Evolutionary conservation across 345 rosid genomes (phyloP).

Genomic region (Gynandropsis gynandra): DNA sequence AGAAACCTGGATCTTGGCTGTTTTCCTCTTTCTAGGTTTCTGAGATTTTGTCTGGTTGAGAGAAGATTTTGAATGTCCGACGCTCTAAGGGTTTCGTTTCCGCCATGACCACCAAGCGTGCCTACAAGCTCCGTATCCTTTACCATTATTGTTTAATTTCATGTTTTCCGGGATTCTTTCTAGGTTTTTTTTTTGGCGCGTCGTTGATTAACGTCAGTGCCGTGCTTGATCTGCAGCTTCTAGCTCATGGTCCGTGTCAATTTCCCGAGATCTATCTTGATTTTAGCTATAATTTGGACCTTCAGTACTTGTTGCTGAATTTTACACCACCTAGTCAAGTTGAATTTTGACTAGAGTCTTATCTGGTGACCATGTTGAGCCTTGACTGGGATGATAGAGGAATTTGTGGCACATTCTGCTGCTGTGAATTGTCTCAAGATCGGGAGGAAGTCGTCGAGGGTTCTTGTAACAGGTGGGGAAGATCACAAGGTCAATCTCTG

Average conservation of each 20-base stretch:
- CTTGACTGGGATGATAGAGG: slow-evolving; percentile 68
- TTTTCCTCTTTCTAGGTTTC: slow-evolving; percentile 12
- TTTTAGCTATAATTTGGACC: slow-evolving; percentile 20
- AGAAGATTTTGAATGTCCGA: slow-evolving; percentile 31
- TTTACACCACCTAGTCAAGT: slow-evolving; percentile 11
- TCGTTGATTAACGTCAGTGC: slow-evolving; percentile 6
- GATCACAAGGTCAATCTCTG: slow-evolving; percentile 97
- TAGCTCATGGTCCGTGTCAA: no score
- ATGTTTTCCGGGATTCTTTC: slow-evolving; percentile 8
- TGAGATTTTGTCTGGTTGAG: not conserved
- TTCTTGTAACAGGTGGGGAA: slow-evolving; percentile 96
- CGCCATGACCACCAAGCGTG: slow-evolving; percentile 92
- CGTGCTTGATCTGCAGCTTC: slow-evolving; percentile 29
- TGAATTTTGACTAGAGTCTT: slow-evolving; percentile 14
- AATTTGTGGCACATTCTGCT: slow-evolving; percentile 95
- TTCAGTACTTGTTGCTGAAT: slow-evolving; percentile 18
- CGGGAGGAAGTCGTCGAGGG: slow-evolving; percentile 93
- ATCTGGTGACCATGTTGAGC: slow-evolving; percentile 15
- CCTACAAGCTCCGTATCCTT: slow-evolving; percentile 99
- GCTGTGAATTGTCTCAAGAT: slow-evolving; percentile 90
- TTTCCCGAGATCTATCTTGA: slow-evolving; percentile 25
- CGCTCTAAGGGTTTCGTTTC: slow-evolving; percentile 42
- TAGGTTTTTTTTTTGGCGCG: slow-evolving; percentile 10
- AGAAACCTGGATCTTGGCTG: slow-evolving; percentile 30
- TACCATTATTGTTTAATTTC: not conserved